phyloP scores from a whole-genome alignment of 371 early-diverging fungal species.

The Mucor indicus region DNA sequence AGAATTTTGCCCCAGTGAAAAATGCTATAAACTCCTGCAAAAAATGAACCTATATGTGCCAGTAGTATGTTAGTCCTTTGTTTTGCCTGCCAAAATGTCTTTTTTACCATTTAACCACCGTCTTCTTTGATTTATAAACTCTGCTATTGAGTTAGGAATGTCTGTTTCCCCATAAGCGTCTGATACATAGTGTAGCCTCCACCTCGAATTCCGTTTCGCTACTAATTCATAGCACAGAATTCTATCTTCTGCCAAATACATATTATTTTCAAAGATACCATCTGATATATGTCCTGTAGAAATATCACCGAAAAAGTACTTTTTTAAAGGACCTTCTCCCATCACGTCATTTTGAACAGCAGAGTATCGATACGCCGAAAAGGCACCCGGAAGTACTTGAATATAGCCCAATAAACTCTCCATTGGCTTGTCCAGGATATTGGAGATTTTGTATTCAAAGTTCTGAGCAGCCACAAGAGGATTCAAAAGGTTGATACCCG shows the following conservation, averaged over 20 bases:
- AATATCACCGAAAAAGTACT: constrained; percentile 87
- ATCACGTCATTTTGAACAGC: constrained; percentile 65
- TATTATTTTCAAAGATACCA: constrained; percentile 67
- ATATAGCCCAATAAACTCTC: constrained; percentile 90
- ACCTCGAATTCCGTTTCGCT: constrained; percentile 64
- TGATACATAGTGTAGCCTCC: constrained; percentile 67
- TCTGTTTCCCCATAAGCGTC: constrained; percentile 82
- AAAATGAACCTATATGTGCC: constrained; percentile 81
- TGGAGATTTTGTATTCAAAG: constrained; percentile 91
- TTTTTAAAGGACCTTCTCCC: constrained; percentile 68
- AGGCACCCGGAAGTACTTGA: constrained; percentile 87
- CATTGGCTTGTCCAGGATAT: constrained; percentile 91
- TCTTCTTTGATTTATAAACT: constrained; percentile 85
- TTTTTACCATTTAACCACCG: constrained; percentile 94
- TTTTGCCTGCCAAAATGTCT: no score
- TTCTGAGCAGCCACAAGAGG: constrained; percentile 89
- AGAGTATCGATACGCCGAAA: constrained; percentile 84
- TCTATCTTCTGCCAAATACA: constrained; percentile 84
- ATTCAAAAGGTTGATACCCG: constrained; percentile 56
- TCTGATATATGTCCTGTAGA: constrained; percentile 10
- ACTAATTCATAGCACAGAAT: constrained; percentile 87
- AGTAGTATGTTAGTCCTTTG: no score
- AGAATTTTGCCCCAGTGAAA: constrained; percentile 77
- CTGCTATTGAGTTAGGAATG: constrained; percentile 70
- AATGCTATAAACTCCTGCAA: constrained; percentile 87